Evolutionary conservation across 495 filamentous ascomycete species (phyloP).

Genomic region (Sabuloglossum arenarium): DNA sequence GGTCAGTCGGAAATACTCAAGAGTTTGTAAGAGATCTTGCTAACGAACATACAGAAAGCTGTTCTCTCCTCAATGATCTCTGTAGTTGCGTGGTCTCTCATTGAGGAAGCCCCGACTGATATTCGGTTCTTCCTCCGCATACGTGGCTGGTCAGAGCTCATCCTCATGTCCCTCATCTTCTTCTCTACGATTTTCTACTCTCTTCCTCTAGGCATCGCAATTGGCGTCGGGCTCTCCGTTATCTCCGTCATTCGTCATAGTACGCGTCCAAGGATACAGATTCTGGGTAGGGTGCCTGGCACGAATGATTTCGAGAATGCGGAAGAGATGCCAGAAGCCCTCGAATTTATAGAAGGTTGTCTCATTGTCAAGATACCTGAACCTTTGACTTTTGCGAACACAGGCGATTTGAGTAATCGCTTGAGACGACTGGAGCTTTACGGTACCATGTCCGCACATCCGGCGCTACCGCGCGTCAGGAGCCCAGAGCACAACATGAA

Average conservation of each 20-base stretch:
- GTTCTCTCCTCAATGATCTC: slow-evolving; percentile 88
- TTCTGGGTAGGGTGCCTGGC: slow-evolving; percentile 74
- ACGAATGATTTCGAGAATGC: slow-evolving; percentile 71
- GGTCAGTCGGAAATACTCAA: slow-evolving; percentile 26
- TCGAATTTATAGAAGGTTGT: slow-evolving; percentile 81
- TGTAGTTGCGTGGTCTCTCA: slow-evolving; percentile 81
- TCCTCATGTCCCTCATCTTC: slow-evolving; percentile 78
- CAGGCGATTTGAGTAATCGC: slow-evolving; percentile 71
- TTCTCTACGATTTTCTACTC: slow-evolving; percentile 84
- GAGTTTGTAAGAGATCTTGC: not conserved
- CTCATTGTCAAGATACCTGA: slow-evolving; percentile 95
- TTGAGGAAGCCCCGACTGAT: slow-evolving; percentile 90
- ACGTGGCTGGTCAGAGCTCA: slow-evolving; percentile 63
- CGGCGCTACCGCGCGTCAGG: slow-evolving; percentile 60
- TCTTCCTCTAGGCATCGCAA: slow-evolving; percentile 63
- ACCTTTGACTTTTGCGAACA: slow-evolving; percentile 91
- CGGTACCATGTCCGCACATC: slow-evolving; percentile 64
- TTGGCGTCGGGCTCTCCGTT: slow-evolving; percentile 72
- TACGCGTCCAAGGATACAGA: slow-evolving; percentile 88
- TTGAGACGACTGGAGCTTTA: slow-evolving; percentile 72
- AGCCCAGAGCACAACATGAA: slow-evolving; percentile 55
- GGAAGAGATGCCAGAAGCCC: slow-evolving; percentile 48
- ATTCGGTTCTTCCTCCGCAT: slow-evolving; percentile 75
- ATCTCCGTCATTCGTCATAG: slow-evolving; percentile 75
- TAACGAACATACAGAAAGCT: slow-evolving; percentile 47